Percentiles rank a stretch among this genome's conserved stretches.
Conservation (phyloP, 495 filamentous ascomycete genomes). For the Xylaria intraflava region DNA sequence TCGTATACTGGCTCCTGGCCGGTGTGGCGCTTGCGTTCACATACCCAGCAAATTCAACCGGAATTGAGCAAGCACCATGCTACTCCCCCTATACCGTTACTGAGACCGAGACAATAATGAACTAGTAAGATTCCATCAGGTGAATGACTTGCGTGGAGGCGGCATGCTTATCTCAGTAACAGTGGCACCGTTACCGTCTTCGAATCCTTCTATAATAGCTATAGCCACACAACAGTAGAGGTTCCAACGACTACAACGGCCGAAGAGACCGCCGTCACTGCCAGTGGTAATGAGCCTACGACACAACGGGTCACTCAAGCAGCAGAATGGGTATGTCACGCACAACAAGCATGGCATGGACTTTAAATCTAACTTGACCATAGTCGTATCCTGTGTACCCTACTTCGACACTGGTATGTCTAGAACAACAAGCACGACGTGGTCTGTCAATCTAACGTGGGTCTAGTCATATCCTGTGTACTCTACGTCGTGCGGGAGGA, state of each 20-base stretch:
- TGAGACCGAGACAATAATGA: slow-evolving; percentile 16
- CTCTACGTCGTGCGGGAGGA: not conserved
- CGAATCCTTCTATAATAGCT: slow-evolving; percentile 8
- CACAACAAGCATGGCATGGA: not conserved
- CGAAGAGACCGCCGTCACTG: slow-evolving; percentile 16
- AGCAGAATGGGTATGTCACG: not conserved
- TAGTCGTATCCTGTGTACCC: too few relatives aligned
- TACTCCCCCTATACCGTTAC: slow-evolving; percentile 17
- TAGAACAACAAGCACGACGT: not conserved
- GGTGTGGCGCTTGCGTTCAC: slow-evolving; percentile 15
- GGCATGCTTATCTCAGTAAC: slow-evolving; percentile 6
- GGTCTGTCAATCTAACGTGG: not conserved
- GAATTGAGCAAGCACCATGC: slow-evolving; percentile 10
- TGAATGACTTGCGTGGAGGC: not conserved
- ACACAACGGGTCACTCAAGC: not conserved
- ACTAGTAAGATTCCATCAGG: slow-evolving; percentile 16
- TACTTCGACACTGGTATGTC: too few relatives aligned
- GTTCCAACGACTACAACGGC: slow-evolving; percentile 7
- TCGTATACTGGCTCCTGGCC: slow-evolving; percentile 10
- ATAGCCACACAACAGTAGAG: slow-evolving; percentile 8
- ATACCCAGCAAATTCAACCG: slow-evolving; percentile 6
- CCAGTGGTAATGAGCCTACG: slow-evolving; percentile 1
- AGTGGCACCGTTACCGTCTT: slow-evolving; percentile 16
- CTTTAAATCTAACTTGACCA: not conserved
- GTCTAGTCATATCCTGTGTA: slow-evolving; percentile 3